phyloP scores from a whole-genome alignment of 306 rosid species.

The Malus sylvestris region DNA sequence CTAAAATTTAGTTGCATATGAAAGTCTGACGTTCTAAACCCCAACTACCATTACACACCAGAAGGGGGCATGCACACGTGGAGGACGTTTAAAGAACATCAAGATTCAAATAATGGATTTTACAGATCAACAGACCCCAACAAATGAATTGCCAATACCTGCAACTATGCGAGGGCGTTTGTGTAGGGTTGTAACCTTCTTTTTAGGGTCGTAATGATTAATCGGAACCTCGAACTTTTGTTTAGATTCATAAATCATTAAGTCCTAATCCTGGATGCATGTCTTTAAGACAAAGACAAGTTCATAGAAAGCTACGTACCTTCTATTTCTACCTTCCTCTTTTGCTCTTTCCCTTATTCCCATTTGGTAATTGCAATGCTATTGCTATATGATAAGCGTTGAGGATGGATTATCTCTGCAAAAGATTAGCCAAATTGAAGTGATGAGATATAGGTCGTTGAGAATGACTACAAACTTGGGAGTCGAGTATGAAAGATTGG shows the following conservation, averaged over 20 bases:
- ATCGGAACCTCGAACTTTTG: background rate
- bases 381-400: too few species aligned
- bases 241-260: background rate
- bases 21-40: too few species aligned
- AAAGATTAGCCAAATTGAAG: too few species aligned
- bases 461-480: background rate
- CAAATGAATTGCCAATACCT: background rate
- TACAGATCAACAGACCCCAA: conserved; percentile 1
- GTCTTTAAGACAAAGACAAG: background rate
- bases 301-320: background rate
- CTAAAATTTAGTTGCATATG: too few species aligned
- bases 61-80: background rate
- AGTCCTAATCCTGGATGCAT: background rate
- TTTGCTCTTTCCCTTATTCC: background rate
- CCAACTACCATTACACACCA: background rate
- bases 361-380: background rate
- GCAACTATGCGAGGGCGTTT: background rate
- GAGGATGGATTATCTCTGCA: too few species aligned
- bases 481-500: background rate
- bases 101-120: conserved; percentile 6
- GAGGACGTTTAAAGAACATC: conserved; percentile 11
- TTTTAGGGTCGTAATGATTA: background rate
- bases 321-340: background rate
- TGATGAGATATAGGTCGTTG: background rate
- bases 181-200: conserved; percentile 11